These are phyloP conservation scores for Aquilaria sinensis DNA, from an alignment of 345 rosid species.

Conservation along the genomic window DNA sequence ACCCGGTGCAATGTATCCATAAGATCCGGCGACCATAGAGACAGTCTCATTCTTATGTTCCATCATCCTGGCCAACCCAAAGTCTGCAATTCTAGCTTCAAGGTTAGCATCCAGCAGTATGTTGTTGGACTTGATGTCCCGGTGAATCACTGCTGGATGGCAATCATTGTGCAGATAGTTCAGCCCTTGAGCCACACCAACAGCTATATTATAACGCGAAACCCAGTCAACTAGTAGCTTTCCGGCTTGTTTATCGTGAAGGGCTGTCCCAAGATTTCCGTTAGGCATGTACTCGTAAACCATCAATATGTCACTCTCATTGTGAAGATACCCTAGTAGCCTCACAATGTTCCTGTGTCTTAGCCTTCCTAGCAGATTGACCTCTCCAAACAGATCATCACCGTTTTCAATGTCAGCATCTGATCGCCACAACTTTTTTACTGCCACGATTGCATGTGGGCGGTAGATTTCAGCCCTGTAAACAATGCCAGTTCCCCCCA, in stretches of 20 bases:
- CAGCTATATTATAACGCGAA: conserved; percentile 77
- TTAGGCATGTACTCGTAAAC: conserved; percentile 79
- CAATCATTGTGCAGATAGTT: conserved; percentile 87
- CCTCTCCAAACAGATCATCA: conserved; percentile 64
- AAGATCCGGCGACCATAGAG: conserved; percentile 90
- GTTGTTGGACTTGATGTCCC: conserved; percentile 89
- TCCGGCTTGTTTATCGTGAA: conserved; percentile 53
- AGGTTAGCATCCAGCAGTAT: conserved; percentile 66
- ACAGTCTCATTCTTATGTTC: conserved; percentile 75
- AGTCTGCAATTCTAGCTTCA: conserved; percentile 81
- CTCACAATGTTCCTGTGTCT: conserved; percentile 82
- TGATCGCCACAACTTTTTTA: conserved; percentile 88
- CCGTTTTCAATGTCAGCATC: conserved; percentile 49
- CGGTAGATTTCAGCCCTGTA: conserved; percentile 80
- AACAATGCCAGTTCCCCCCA: conserved; percentile 92
- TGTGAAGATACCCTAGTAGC: conserved; percentile 75
- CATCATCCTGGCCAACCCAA: conserved; percentile 89
- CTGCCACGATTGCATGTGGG: conserved; percentile 60
- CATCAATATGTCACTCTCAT: conserved; percentile 71
- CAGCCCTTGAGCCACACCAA: conserved; percentile 83
- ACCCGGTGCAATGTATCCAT: conserved; percentile 92
- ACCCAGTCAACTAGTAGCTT: conserved; percentile 84
- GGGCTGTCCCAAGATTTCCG: conserved; percentile 74
- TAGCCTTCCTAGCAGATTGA: conserved; percentile 65
- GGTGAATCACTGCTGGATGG: conserved; percentile 76